Evolutionary conservation across 2,329 filamentous ascomycete genomes (phyloP), one percentile per base, ranked within the genome.

Genomic region (Fusarium sp.): DNA sequence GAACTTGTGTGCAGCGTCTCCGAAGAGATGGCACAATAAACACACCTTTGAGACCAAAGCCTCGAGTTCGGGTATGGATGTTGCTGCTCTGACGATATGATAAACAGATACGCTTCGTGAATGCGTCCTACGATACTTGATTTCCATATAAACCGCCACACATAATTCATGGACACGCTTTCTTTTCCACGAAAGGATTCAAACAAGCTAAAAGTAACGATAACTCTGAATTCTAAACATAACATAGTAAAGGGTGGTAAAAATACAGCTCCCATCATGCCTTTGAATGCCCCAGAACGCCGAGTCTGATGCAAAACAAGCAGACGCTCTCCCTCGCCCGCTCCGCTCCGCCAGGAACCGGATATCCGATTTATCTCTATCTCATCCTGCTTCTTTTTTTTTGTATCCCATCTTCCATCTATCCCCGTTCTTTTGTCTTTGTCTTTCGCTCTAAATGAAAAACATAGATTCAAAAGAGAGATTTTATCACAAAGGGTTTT

Each of bases 241-340:
- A 48, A 63, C 66, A 59, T 51, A 51, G 63, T 46, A 60, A 60
- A 66, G 29, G 16, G 29, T 31, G 55, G 42, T 54, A 35, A 60
- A 73, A 67, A 75, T 64, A 73, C 73, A 75, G 74, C 73, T 66
- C 73, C 75, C 70, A 75, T 76, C 75, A 73, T 76, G 70, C 74
- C 72, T 77, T 73, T 74, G 54, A 64, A 77, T 73, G 71, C 75
- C 75, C 75, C 75, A 73, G 70, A 77, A 77, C 76, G 76, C 76
- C 76, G 66, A 72, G 73, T 77, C 76, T 77, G 76, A 77, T 77
- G 76, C 76, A 77, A 76, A 73, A 64, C 64, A 64, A 74, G 70
- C 74, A 73, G 67, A 73, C 71, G 70, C 70, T 73, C 57, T 39
- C 37, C 58, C 58, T 69, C 57, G 70, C 66, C 70, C 70, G 66